Conservation (phyloP, 2,329 filamentous ascomycete species). For the Penicillium sp. region DNA sequence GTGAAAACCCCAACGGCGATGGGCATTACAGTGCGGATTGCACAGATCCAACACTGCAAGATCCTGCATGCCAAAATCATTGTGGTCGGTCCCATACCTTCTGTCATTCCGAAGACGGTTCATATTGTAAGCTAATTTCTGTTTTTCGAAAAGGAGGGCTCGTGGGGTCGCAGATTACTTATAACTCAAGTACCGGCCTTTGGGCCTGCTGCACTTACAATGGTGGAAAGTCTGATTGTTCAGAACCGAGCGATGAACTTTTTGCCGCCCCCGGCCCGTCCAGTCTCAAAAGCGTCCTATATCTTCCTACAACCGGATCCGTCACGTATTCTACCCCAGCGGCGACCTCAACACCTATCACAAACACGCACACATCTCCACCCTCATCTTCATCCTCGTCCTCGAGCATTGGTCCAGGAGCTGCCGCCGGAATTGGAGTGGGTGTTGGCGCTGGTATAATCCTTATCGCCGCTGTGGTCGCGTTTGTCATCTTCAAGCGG, state of each 20-base stretch:
- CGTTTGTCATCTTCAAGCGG: background rate
- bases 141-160: background rate
- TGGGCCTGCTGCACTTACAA: slow-evolving; percentile 1
- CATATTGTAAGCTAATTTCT: background rate
- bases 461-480: background rate
- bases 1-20: background rate
- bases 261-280: slow-evolving; percentile 1
- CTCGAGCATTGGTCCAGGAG: background rate
- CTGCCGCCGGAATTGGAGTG: background rate
- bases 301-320: background rate
- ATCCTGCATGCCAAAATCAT: background rate
- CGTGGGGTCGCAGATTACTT: slow-evolving; percentile 1
- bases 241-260: background rate
- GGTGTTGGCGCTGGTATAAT: background rate
- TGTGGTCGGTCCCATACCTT: background rate
- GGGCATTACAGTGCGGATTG: slow-evolving; percentile 2
- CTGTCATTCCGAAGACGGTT: background rate
- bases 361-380: background rate
- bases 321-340: background rate
- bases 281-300: background rate
- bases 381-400: background rate
- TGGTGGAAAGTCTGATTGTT: background rate
- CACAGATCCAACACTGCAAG: slow-evolving; percentile 2
- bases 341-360: background rate
- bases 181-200: background rate